Evolutionary conservation across 352 stramenopile genomes (phyloP).

Genomic region (Stramenopiles sp.): DNA sequence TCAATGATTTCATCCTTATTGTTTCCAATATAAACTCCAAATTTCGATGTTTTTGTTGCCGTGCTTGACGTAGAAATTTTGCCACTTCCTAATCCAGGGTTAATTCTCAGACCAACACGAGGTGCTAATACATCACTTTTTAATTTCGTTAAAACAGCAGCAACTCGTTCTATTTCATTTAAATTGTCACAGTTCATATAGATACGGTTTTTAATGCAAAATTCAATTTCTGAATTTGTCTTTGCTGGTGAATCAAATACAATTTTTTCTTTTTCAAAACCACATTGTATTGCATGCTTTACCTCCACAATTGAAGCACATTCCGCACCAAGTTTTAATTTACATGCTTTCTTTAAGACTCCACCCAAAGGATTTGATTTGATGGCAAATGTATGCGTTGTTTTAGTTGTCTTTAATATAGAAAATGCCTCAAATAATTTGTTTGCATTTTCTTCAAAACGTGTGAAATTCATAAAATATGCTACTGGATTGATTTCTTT

Average conservation of each 20-base stretch:
- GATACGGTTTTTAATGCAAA: constrained; percentile 45
- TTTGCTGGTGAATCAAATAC: constrained; percentile 79
- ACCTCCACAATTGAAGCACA: constrained; percentile 52
- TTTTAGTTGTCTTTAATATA: background rate
- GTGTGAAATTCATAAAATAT: background rate
- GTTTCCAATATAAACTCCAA: constrained; percentile 33
- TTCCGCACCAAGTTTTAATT: constrained; percentile 38
- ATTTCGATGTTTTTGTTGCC: constrained; percentile 64
- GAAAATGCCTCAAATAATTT: background rate
- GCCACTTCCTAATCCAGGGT: constrained; percentile 63
- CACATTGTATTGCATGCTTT: constrained; percentile 45
- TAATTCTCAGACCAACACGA: constrained; percentile 65
- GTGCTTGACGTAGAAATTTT: constrained; percentile 56
- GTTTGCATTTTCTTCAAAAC: background rate
- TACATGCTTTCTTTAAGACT: constrained; percentile 38
- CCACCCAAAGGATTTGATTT: constrained; percentile 64
- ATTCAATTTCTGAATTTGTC: constrained; percentile 47
- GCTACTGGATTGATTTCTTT: background rate
- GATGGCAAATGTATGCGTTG: constrained; percentile 49
- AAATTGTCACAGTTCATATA: constrained; percentile 76
- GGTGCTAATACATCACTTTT: constrained; percentile 17
- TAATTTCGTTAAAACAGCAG: constrained; percentile 25
- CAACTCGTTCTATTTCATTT: constrained; percentile 54
- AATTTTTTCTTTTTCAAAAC: constrained; percentile 26
- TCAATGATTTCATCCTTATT: background rate